Evolutionary conservation across 495 filamentous ascomycete genomes (phyloP).

Genomic region (Podospora conica): DNA sequence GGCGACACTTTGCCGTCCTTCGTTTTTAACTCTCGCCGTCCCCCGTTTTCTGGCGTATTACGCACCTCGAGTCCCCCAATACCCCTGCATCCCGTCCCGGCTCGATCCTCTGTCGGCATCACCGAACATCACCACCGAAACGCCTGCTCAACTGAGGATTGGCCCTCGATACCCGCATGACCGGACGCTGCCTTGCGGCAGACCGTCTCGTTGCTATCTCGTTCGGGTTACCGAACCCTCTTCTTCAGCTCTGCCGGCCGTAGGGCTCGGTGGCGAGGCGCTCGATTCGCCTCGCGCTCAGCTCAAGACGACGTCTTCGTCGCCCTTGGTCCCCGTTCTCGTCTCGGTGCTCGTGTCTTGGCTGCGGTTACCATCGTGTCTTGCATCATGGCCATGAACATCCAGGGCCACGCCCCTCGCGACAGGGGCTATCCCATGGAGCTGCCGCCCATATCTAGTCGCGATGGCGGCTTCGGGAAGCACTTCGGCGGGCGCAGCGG

Average conservation of each 20-base stretch:
- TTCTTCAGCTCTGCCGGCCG: background rate
- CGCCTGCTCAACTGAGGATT: background rate
- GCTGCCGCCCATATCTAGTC: conserved; percentile 29
- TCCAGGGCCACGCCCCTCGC: conserved; percentile 20
- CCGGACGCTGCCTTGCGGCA: no score
- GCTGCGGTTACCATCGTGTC: background rate
- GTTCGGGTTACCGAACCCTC: background rate
- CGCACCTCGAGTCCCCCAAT: background rate
- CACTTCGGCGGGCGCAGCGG: conserved; percentile 14
- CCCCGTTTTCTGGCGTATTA: background rate
- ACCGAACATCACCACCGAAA: background rate
- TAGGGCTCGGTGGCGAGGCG: conserved; percentile 11
- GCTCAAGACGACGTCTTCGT: background rate
- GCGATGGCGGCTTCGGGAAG: conserved; percentile 12
- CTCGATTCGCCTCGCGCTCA: conserved; percentile 8
- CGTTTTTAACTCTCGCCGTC: background rate
- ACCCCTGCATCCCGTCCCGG: background rate
- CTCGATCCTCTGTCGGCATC: background rate
- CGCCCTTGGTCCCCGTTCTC: background rate
- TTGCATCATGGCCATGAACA: conserved; percentile 24
- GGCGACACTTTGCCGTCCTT: background rate
- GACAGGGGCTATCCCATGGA: conserved; percentile 17
- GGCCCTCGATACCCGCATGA: background rate
- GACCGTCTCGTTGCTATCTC: background rate
- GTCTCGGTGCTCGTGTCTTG: background rate